Conservation (phyloP, 768 basidiomycete genomes). For the Xerocomellus intermedius region DNA sequence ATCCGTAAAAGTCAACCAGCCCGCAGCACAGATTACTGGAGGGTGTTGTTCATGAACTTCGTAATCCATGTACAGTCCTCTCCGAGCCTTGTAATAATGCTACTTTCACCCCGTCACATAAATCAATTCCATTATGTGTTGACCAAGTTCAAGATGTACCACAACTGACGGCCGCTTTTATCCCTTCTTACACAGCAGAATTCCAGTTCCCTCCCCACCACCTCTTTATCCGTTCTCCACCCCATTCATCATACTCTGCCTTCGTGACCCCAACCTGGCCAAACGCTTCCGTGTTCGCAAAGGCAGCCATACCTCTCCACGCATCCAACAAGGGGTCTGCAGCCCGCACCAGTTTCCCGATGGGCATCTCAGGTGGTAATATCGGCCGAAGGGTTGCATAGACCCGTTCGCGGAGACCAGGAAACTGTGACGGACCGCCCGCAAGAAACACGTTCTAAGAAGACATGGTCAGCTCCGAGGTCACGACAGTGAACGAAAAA, state of each 20-base stretch:
- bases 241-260: slow-evolving; percentile 88
- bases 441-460: slow-evolving; percentile 85
- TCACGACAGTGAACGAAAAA: background rate
- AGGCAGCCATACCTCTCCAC: slow-evolving; percentile 91
- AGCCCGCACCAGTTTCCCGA: slow-evolving; percentile 58
- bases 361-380: slow-evolving; percentile 76
- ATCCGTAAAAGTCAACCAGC: slow-evolving; percentile 66
- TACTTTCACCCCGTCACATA: no score
- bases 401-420: slow-evolving; percentile 65
- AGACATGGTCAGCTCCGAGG: background rate
- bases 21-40: slow-evolving; percentile 41
- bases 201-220: slow-evolving; percentile 97
- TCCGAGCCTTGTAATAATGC: background rate
- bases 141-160: no score
- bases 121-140: no score
- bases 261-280: slow-evolving; percentile 57
- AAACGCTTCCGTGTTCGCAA: slow-evolving; percentile 59
- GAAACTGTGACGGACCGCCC: slow-evolving; percentile 75
- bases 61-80: slow-evolving; percentile 5
- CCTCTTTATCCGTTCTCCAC: slow-evolving; percentile 78
- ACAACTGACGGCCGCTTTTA: background rate
- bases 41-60: slow-evolving; percentile 53
- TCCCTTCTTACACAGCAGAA: slow-evolving; percentile 12
- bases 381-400: slow-evolving; percentile 77
- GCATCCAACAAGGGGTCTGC: slow-evolving; percentile 70